Evolutionary conservation across 176 grass and related monocot genomes (phyloP).

Genomic region (Areca catechu): DNA sequence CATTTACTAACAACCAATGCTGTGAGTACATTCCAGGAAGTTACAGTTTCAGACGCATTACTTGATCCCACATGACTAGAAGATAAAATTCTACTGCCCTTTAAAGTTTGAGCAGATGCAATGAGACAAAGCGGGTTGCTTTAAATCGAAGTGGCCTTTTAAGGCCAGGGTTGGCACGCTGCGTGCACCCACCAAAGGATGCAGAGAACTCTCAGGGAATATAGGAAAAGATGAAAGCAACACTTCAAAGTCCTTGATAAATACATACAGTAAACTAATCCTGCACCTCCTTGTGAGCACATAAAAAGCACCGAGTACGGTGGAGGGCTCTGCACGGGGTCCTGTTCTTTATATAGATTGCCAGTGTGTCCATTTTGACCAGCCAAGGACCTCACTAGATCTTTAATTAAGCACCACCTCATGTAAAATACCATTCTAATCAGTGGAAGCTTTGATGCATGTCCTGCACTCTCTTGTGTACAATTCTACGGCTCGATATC

Average conservation of each 20-base stretch:
- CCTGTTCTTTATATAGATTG: neutral
- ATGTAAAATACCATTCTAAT: no score
- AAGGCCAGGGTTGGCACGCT: no score
- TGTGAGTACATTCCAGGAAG: no score
- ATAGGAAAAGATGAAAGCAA: neutral
- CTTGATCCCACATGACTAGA: no score
- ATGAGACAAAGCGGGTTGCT: neutral
- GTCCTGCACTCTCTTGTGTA: no score
- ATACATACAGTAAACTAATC: neutral
- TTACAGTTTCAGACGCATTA: no score
- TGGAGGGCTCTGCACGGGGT: slow-evolving; percentile 4
- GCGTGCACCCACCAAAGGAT: no score
- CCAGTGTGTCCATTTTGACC: slow-evolving; percentile 1
- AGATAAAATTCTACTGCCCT: no score
- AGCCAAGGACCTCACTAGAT: neutral
- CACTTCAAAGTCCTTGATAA: neutral
- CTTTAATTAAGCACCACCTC: neutral
- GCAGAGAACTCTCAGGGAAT: neutral
- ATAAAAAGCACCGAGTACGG: neutral
- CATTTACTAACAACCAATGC: no score
- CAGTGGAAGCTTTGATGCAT: no score
- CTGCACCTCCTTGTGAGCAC: neutral
- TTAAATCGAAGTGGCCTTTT: neutral
- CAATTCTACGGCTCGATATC: no score
- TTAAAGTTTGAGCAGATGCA: neutral